Base-by-base conservation (phyloP, 805 yeast genomes). In the Kazachstania viticola region DNA sequence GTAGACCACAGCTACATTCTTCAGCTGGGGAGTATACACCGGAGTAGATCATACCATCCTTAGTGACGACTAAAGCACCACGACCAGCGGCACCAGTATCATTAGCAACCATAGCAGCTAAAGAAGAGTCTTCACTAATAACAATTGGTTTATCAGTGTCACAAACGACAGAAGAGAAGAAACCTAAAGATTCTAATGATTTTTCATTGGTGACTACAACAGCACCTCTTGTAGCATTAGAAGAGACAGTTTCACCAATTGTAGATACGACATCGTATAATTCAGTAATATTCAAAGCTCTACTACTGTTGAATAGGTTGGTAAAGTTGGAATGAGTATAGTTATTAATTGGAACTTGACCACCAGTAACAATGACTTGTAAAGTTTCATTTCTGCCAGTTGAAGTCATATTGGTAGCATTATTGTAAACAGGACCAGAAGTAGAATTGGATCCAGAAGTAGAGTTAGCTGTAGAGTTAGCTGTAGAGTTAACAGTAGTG, bases 181-280 rank as follows among this genome's bases (percentile, higher is more conserved):
- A 51, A 29, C 52, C 53, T 27, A 50, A 36, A 17, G 46, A 35
- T 36, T 45, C 54, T 17, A 51, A 28, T 13, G 51, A 39, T n/a
- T 35, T 35, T 19, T 31, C 37, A 19, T 38, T 35, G n/a, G 45
- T 39, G 9, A 46, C 32, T 16, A 51, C 34, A 15, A 49, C 49
- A 14, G 42, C 41, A 32, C 45, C 53, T 9, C 37, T 39, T 25
- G 40, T 35, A 5, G 27, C 19, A 11, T 34, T 36, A 7, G 33
- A 23, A 5, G 21, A 25, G 6, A 43, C n/a, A 16, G 50, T 38
- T 9, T 25, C 18, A 31, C 41, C 38, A 21, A 46, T 33, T 12
- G 35, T 27, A 17, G 21, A 21, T 15, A 46, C 46, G 17, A 48
- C 42, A 27, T 37, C 39, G 34, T 42, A 44, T 23, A 48, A 28